phyloP scores from a whole-genome alignment of 1,284 basidiomycete genomes.

The Anthracocystis setariae region DNA sequence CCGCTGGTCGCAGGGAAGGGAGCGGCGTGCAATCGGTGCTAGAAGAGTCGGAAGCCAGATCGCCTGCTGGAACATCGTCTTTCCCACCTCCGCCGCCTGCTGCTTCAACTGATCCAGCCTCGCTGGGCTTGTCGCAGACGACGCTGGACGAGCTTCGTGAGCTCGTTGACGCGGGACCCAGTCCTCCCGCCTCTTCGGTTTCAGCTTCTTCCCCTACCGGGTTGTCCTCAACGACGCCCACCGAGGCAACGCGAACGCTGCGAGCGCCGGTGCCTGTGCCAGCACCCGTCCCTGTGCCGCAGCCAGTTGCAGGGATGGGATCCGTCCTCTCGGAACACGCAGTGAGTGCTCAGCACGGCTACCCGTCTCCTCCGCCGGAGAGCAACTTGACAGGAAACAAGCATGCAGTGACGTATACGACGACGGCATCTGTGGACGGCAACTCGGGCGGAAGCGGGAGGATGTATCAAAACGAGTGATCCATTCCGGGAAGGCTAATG shows the following conservation, averaged over 20 bases:
- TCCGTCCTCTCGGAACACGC: slow-evolving; percentile 23
- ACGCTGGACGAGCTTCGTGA: slow-evolving; percentile 58
- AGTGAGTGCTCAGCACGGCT: slow-evolving; percentile 32
- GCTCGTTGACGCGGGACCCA: slow-evolving; percentile 49
- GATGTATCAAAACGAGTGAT: slow-evolving; percentile 53
- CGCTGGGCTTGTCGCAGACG: slow-evolving; percentile 47
- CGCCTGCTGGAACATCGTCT: slow-evolving; percentile 2
- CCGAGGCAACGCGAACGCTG: slow-evolving; percentile 4
- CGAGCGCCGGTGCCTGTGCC: slow-evolving; percentile 22
- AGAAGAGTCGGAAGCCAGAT: slow-evolving; percentile 28
- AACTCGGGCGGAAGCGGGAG: slow-evolving; percentile 20
- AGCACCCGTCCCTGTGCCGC: slow-evolving; percentile 36
- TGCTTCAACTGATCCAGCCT: slow-evolving; percentile 20
- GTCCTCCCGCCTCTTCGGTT: slow-evolving; percentile 24
- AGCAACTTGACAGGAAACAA: slow-evolving; percentile 6
- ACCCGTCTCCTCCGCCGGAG: slow-evolving; percentile 42
- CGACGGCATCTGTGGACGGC: slow-evolving; percentile 16
- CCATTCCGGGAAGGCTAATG: slow-evolving; percentile 52
- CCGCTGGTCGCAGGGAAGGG: not conserved
- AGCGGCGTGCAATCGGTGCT: slow-evolving; percentile 26
- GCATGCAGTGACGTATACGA: slow-evolving; percentile 25
- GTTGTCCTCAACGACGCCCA: not conserved
- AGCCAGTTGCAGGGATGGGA: slow-evolving; percentile 35
- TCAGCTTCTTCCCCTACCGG: slow-evolving; percentile 17
- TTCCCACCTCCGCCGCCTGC: slow-evolving; percentile 7